Base-by-base conservation (phyloP, 208 protist species). In the Leptomonas seymouri region DNA sequence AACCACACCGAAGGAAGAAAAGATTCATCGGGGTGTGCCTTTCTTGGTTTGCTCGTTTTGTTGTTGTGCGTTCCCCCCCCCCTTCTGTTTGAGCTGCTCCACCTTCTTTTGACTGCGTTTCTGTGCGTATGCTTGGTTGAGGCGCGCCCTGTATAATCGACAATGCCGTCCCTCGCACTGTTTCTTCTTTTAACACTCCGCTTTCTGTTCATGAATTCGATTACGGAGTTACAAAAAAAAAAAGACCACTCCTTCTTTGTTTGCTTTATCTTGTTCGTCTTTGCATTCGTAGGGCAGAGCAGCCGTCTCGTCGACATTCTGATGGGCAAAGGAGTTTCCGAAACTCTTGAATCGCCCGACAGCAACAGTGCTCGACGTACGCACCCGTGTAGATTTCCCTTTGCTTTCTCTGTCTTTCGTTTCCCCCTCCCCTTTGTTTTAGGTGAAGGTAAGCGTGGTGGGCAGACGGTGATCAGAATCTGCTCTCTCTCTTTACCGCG, bases 321-420 rank as follows among this genome's bases (percentile, higher is more conserved):
- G n/a, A 8, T 56, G 28, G 50, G 50, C 50, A 56, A 20, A 23
- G n/a, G 28, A 56, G 50, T 23, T 41, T 9, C n/a, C 14, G n/a
- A 58, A 6, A 41, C 27, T 31, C n/a, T 31, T 44, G 54, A 28
- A 58, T 20, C n/a, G n/a, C n/a, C n/a, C n/a, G 54, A 39, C 30
- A 58, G 27, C 31, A 58, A 41, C 4, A 41, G 36, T 5, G 50
- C 14, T 56, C 9, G 25, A 56, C 25, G 23, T 28, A 56, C 50
- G 50, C 50, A 56, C 50, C 20, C 27, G 25, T 56, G 50, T 20
- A n/a, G 23, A 56, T 27, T 7, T 45, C 41, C 67, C 30, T 41
- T 41, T 16, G 23, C 61, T 69, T 72, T 44, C 67, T 62, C 41
- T 50, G 15, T 68, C 36, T 71, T 62, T 65, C 36, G 41, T 73